Evolutionary conservation across 2,329 filamentous ascomycete species (phyloP), one percentile per base, ranked within the genome.

Genomic region (Pseudogymnoascus verrucosus): DNA sequence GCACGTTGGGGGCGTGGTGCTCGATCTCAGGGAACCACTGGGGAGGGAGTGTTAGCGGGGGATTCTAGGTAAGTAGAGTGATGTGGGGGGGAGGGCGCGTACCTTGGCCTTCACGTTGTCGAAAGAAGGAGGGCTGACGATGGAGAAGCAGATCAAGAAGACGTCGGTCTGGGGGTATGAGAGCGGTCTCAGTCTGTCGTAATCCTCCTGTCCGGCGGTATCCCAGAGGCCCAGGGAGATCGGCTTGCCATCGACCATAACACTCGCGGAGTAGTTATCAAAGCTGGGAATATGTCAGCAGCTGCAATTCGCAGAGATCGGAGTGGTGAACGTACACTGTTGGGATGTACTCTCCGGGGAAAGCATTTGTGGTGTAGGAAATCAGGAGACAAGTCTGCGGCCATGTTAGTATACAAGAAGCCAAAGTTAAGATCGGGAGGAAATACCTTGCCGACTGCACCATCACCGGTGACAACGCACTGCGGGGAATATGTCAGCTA

Each of bases 91-190:
- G 26, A 4, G 26, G 26, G 4, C 6, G 73, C 82, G 69, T 81
- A 96, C 93, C 89, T 98, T 99, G 66, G 93, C 93, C 80, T 92
- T 95, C 75, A 99, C 93, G 86, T 99, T 99, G 79, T 98, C 95
- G 74, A 97, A 98, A 34, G 93, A 97, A 21, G 95, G 91, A 60
- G 93, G 93, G 86, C 90, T 96, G 78, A 97, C 93, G 74, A 98
- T 96, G 69, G 93, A 97, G 79, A 98, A 98, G 80, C 93, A 98
- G 76, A 98, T 97, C 69, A 98, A 82, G 78, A 98, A 98, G 60
- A 98, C 95, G 73, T 99, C 95, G 65, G 95, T 98, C 80, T 99
- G 93, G 10, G 95, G 95, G 78, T 98, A 99, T 44, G 93, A 98
- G 66, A 99, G 86, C 67, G 93, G 93, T 73, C 93, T 88, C 74